phyloP scores from a whole-genome alignment of 306 rosid species.

The Vicia faba region DNA sequence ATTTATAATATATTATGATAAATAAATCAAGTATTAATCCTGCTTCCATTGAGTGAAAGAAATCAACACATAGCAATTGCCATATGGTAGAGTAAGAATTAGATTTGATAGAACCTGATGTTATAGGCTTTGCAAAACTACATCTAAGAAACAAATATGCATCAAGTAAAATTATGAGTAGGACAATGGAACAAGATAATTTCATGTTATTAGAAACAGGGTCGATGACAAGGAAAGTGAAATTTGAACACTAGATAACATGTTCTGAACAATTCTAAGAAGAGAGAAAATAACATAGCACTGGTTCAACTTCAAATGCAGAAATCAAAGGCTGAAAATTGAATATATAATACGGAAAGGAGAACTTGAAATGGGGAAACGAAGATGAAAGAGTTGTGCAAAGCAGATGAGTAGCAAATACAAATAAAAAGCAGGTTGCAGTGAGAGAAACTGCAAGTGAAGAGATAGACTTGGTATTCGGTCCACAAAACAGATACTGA shows the following conservation, averaged over 20 bases:
- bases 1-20: slow-evolving; percentile 11
- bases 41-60: background rate
- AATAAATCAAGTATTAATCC: slow-evolving; percentile 25
- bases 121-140: slow-evolving; percentile 22
- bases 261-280: slow-evolving; percentile 17
- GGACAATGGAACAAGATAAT: background rate
- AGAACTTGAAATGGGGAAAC: slow-evolving; percentile 3
- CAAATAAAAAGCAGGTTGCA: background rate
- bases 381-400: slow-evolving; percentile 1
- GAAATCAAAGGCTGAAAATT: slow-evolving; percentile 8
- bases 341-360: background rate
- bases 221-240: slow-evolving; percentile 26
- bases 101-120: slow-evolving; percentile 2
- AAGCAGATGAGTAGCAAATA: background rate
- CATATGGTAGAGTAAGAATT: slow-evolving; percentile 26
- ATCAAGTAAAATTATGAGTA: slow-evolving; percentile 1
- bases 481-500: background rate
- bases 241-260: slow-evolving; percentile 8
- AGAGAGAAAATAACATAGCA: slow-evolving; percentile 3
- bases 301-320: background rate
- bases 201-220: slow-evolving; percentile 8
- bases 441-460: slow-evolving; percentile 15
- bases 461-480: slow-evolving; percentile 17
- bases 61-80: slow-evolving; percentile 18
- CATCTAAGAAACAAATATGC: background rate